Evolutionary conservation across 139 green algal genomes (phyloP).

Genomic region (Trebouxia sp.): DNA sequence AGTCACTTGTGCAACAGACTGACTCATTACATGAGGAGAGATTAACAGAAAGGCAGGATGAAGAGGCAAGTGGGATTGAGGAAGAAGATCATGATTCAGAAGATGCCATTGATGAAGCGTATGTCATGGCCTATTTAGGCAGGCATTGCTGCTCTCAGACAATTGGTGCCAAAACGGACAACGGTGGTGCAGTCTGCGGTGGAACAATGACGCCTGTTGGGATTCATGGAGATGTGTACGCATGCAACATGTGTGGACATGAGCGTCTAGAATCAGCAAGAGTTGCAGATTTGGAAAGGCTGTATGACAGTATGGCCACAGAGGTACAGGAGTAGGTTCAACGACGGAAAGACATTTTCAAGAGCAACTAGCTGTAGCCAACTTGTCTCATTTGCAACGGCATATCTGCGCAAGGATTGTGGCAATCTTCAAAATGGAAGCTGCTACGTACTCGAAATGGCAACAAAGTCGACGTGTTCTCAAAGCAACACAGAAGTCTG

Average conservation of each 20-base stretch:
- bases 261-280: conserved; percentile 68
- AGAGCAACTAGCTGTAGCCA: too few species aligned
- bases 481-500: too few species aligned
- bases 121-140: background rate
- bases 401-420: too few species aligned
- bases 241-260: conserved; percentile 77
- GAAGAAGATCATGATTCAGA: background rate
- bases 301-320: background rate
- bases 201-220: conserved; percentile 70
- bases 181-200: conserved; percentile 46
- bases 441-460: too few species aligned
- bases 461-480: too few species aligned
- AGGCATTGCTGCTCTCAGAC: conserved; percentile 61
- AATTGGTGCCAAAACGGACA: background rate
- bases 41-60: background rate
- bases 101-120: background rate
- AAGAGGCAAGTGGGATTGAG: background rate
- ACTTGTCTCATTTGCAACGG: too few species aligned
- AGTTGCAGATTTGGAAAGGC: conserved; percentile 60
- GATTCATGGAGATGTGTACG: conserved; percentile 13
- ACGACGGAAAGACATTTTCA: too few species aligned
- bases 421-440: too few species aligned
- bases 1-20: too few species aligned
- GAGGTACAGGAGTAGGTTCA: background rate
- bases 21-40: too few species aligned